Conservation (phyloP, 306 rosid species). For the Cicer judaicum region DNA sequence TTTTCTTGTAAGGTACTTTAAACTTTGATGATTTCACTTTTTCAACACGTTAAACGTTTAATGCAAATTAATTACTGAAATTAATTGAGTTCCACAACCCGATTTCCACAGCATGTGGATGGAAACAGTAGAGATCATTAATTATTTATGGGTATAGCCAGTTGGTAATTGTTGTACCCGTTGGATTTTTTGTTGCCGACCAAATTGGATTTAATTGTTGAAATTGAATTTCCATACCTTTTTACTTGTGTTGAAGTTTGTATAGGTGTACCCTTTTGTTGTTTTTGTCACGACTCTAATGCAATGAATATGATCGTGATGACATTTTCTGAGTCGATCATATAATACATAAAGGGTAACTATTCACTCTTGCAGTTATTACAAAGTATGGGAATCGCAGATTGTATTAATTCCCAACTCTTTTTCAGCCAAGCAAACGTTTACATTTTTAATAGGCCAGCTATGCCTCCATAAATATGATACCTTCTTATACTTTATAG, state of each 20-base stretch:
- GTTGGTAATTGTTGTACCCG: no score
- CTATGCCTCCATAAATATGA: background rate
- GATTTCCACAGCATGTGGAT: no score
- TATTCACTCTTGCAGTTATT: slow-evolving; percentile 36
- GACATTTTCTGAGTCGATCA: slow-evolving; percentile 27
- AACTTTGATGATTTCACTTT: no score
- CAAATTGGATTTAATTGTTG: no score
- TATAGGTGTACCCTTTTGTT: background rate
- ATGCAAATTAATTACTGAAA: no score
- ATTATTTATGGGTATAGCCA: no score
- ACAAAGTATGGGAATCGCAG: slow-evolving; percentile 13
- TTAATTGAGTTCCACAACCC: no score
- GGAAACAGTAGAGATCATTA: no score
- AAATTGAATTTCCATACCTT: background rate
- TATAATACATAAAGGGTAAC: background rate
- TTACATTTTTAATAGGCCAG: background rate
- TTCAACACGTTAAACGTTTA: no score
- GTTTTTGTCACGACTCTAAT: slow-evolving; percentile 27
- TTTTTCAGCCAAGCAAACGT: slow-evolving; percentile 21
- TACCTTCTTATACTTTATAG: no score
- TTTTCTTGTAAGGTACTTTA: no score
- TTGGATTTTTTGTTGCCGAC: no score
- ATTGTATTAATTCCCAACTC: slow-evolving; percentile 4
- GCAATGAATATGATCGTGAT: background rate
- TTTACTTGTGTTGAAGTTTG: slow-evolving; percentile 22